These are phyloP conservation scores for Saccharata proteae DNA, from an alignment of 2,329 filamentous ascomycete genomes.

Conservation along the genomic window DNA sequence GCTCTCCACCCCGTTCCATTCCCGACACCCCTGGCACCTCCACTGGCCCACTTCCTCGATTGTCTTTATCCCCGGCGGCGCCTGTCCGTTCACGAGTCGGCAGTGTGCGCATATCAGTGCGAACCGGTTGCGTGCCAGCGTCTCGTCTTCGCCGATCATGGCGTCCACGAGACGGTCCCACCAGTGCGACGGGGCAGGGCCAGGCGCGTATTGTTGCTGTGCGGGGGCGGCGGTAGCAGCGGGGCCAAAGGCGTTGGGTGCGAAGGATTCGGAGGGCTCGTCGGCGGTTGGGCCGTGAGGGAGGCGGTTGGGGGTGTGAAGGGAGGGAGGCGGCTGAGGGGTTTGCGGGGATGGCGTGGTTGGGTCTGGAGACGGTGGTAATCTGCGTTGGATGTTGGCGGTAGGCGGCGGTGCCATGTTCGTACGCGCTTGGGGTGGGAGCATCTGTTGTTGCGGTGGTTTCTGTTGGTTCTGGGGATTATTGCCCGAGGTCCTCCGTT, in stretches of 20 bases:
- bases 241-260: conserved; percentile 53
- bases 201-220: conserved; percentile 31
- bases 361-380: conserved; percentile 14
- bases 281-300: conserved; percentile 11
- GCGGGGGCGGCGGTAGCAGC: conserved; percentile 19
- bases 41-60: conserved; percentile 73
- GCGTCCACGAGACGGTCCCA: conserved; percentile 91
- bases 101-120: conserved; percentile 75
- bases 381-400: conserved; percentile 44
- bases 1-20: conserved; percentile 69
- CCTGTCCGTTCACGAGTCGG: conserved; percentile 86
- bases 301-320: conserved; percentile 2
- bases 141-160: conserved; percentile 89
- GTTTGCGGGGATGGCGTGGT: conserved; percentile 17
- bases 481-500: conserved; percentile 17
- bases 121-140: conserved; percentile 77
- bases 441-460: conserved; percentile 14
- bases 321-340: conserved; percentile 9
- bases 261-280: conserved; percentile 48
- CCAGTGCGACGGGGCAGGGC: conserved; percentile 52
- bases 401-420: conserved; percentile 49
- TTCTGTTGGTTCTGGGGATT: conserved; percentile 20
- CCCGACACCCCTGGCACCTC: conserved; percentile 77
- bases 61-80: conserved; percentile 69
- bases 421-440: conserved; percentile 30